Evolutionary conservation across 352 stramenopile genomes (phyloP), one percentile per base, ranked within the genome.

Genomic region (Blastocystis hominis): DNA sequence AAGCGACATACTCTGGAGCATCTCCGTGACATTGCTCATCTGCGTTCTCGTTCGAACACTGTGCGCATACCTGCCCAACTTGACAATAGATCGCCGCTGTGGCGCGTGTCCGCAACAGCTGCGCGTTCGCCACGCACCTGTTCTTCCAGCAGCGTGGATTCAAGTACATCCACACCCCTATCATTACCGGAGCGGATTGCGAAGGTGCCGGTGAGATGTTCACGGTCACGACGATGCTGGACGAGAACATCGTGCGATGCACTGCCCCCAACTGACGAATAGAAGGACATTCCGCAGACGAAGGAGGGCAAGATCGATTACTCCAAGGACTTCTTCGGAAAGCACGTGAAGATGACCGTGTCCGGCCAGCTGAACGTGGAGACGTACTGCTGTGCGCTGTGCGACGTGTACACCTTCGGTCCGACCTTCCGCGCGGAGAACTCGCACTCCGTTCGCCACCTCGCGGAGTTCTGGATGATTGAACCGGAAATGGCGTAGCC

Each of bases 401-500:
- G 95, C 88, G 97, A 98, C 89, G 94, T 99, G 59, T 99, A 98
- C 91, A 99, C 96, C 0, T 99, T 99, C 90, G 97, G 96, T 0
- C 97, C 97, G 42, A 98, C 97, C 0, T 99, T 99, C 90, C 93
- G 96, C 42, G 97, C 97, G 0, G 96, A 99, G 90, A 98, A 99
- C 91, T 97, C 92, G 89, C 96, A 99, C 91, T 98, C 96, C 20
- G 94, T 94, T 10, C 92, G 96, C 47, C 96, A 98, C 89, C 91
- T 99, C 63, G 93, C 94, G 34, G 95, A 98, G 88, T 98, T 98
- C 90, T 97, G 95, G 92, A 98, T 98, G 95, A 94, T 98, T 3
- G 97, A 99, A 90, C 94, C 94, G 17, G 94, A 97, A 91, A 95
- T 97, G 91, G 92, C 93, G 38, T 97, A 96, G 90, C 90, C 91